These are phyloP conservation scores for Lentinula guzmanii DNA, from an alignment of 768 basidiomycete genomes.

Conservation along the genomic window DNA sequence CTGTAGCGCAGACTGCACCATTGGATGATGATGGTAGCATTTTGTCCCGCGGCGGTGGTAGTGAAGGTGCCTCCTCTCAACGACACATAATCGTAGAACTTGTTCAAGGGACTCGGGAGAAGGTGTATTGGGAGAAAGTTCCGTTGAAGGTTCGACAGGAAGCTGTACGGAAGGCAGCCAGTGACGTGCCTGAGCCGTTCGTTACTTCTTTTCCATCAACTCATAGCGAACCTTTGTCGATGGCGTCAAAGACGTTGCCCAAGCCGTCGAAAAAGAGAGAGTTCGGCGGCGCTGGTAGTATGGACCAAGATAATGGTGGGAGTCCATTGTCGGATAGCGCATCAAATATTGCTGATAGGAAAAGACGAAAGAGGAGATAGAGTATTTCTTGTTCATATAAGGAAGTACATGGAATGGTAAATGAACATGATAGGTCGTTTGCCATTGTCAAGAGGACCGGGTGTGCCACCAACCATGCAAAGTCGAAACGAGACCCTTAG, in stretches of 20 bases:
- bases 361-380: no score
- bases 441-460: no score
- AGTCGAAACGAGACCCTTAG: no score
- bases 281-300: not conserved
- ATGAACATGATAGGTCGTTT: no score
- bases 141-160: constrained; percentile 64
- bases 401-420: no score
- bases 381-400: no score
- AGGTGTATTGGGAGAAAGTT: constrained; percentile 75
- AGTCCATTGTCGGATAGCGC: not conserved
- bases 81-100: constrained; percentile 42
- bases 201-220: not conserved
- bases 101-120: constrained; percentile 58
- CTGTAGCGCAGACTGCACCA: constrained; percentile 38
- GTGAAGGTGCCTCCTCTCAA: not conserved
- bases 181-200: not conserved
- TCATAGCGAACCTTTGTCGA: not conserved
- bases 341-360: no score
- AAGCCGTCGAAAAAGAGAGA: not conserved
- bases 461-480: no score
- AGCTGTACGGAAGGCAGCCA: constrained; percentile 33
- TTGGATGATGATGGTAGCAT: constrained; percentile 44
- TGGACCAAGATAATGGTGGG: not conserved
- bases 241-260: not conserved
- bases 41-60: not conserved